These are phyloP conservation scores for Mucor lusitanicus DNA, from an alignment of 371 early-diverging fungal species.

Conservation along the genomic window DNA sequence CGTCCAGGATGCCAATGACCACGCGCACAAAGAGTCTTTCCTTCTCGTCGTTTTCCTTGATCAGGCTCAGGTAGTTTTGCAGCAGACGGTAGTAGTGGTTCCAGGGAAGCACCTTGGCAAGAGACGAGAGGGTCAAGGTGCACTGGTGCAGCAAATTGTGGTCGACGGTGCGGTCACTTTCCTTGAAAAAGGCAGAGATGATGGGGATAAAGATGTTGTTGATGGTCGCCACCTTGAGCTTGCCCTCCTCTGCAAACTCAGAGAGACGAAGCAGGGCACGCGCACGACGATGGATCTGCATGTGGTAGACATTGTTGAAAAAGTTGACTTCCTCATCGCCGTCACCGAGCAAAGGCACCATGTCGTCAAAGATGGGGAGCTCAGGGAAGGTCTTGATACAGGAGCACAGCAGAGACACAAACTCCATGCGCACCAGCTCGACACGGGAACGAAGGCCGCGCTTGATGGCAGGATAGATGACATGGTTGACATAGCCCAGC, in stretches of 20 bases:
- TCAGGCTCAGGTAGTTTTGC: conserved; percentile 67
- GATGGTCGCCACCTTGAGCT: conserved; percentile 58
- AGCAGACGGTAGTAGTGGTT: conserved; percentile 76
- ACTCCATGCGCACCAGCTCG: conserved; percentile 75
- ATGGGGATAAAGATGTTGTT: conserved; percentile 84
- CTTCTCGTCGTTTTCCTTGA: conserved; percentile 63
- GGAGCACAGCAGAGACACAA: conserved; percentile 62
- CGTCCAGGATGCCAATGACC: conserved; percentile 80
- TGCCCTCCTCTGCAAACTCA: conserved; percentile 43
- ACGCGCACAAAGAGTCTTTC: conserved; percentile 81
- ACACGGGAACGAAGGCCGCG: conserved; percentile 62
- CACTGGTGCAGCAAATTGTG: conserved; percentile 82
- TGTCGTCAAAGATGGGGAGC: conserved; percentile 63
- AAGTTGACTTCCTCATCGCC: conserved; percentile 83
- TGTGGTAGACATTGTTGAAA: conserved; percentile 90
- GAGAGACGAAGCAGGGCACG: conserved; percentile 82
- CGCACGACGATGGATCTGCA: conserved; percentile 90
- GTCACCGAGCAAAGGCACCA: conserved; percentile 66
- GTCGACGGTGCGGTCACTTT: conserved; percentile 66
- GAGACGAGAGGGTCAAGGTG: conserved; percentile 69
- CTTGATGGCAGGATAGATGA: conserved; percentile 79
- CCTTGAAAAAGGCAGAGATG: conserved; percentile 82
- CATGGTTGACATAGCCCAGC: conserved; percentile 55
- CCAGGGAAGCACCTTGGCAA: conserved; percentile 80
- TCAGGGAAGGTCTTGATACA: conserved; percentile 66